Percentiles rank a stretch among this genome's conserved stretches.
These are phyloP conservation scores for Verticillium klebahnii DNA, from an alignment of 2,329 filamentous ascomycete genomes.

Conservation along the genomic window DNA sequence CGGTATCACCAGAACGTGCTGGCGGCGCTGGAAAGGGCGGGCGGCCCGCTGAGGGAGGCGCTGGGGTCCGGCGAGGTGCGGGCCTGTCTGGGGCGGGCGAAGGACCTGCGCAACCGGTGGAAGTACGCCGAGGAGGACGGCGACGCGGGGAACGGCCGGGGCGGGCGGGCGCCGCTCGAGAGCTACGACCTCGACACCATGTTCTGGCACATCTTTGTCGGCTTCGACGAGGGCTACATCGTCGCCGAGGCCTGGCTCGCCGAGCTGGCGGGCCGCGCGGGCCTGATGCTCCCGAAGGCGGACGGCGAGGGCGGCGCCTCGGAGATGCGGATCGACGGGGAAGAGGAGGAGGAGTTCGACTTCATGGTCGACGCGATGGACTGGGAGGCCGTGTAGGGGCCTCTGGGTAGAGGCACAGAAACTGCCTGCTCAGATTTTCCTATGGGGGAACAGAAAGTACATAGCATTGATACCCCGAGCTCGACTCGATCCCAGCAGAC, in stretches of 20 bases:
- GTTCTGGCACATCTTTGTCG: conserved; percentile 50
- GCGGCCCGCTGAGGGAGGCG: conserved; percentile 50
- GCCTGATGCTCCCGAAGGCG: conserved; percentile 3
- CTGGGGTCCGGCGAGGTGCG: conserved; percentile 53
- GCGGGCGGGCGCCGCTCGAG: conserved; percentile 36
- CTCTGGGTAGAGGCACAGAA: background rate
- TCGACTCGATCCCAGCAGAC: background rate
- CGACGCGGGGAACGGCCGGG: background rate
- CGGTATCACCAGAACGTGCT: conserved; percentile 69
- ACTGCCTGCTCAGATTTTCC: no score
- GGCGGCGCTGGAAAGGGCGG: conserved; percentile 50
- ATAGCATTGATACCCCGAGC: background rate
- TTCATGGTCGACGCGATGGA: conserved; percentile 59
- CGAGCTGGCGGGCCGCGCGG: conserved; percentile 11
- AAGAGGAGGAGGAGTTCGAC: conserved; percentile 43
- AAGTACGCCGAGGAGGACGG: conserved; percentile 55
- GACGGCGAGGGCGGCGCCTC: conserved; percentile 13
- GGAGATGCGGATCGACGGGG: conserved; percentile 2
- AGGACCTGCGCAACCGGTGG: conserved; percentile 68
- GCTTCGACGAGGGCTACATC: conserved; percentile 53
- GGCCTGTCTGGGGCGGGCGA: conserved; percentile 58
- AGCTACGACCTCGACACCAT: conserved; percentile 60
- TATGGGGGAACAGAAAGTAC: background rate
- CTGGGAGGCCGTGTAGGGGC: conserved; percentile 37
- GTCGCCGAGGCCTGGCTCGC: conserved; percentile 43